Conservation (phyloP, 2,329 filamentous ascomycete genomes). For the Neopestalotiopsis clavispora region DNA sequence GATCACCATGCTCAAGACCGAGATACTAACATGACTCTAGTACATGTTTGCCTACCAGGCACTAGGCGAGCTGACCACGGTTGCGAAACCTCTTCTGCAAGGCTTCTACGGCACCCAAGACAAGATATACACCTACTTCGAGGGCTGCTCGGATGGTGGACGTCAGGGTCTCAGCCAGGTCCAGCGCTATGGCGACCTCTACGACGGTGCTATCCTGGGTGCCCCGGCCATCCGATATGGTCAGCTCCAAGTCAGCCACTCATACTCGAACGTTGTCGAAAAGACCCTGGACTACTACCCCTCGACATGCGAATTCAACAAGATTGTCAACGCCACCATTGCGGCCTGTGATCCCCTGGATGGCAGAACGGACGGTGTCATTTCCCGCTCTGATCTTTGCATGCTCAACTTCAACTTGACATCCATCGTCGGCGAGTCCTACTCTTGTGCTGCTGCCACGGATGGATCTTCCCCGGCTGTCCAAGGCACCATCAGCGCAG, state of each 20-base stretch:
- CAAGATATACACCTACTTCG: constrained; percentile 19
- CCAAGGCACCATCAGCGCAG: constrained; percentile 35
- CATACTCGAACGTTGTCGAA: constrained; percentile 12
- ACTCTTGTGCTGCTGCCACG: constrained; percentile 32
- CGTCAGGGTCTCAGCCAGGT: constrained; percentile 14
- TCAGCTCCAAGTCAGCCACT: constrained; percentile 6
- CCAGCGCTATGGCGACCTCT: constrained; percentile 10
- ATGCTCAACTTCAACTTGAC: constrained; percentile 19
- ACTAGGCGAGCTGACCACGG: constrained; percentile 10
- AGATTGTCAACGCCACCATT: constrained; percentile 13
- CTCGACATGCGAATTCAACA: constrained; percentile 11
- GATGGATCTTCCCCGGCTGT: constrained; percentile 34
- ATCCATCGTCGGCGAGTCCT: constrained; percentile 27
- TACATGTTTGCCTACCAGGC: constrained; percentile 38
- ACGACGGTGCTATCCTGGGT: constrained; percentile 13
- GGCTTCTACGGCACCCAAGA: constrained; percentile 38
- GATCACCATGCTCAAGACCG: background rate
- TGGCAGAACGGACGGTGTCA: constrained; percentile 14
- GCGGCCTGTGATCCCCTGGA: constrained; percentile 14
- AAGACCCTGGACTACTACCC: constrained; percentile 13
- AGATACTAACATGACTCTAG: background rate
- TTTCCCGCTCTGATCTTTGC: constrained; percentile 13
- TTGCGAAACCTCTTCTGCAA: constrained; percentile 20
- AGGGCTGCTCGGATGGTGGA: constrained; percentile 16
- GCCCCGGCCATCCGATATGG: constrained; percentile 13